Evolutionary conservation across 495 filamentous ascomycete species (phyloP), one percentile per base, ranked within the genome.

Genomic region (Penicillium paxilli): DNA sequence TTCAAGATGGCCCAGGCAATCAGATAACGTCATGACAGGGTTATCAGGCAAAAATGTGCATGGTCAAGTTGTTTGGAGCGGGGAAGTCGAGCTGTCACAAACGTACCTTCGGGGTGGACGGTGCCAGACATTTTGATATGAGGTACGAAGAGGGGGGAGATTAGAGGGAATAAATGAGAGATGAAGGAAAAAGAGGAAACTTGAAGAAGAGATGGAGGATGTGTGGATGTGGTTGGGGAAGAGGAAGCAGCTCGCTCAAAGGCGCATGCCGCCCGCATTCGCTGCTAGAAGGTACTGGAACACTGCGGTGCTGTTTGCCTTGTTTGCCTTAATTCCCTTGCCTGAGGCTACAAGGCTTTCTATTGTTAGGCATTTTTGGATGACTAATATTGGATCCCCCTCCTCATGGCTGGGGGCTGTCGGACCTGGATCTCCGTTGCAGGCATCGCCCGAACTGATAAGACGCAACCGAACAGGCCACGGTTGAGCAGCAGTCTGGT

Each of bases 51-150:
- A 55, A n/a, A 68, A 59, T 62, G 65, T 66, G 63, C 65, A 60
- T 35, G 42, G 26, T 46, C 55, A 33, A 40, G 58, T 52, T 44
- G 51, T 42, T 56, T 56, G 44, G 51, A 69, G 73, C 71, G 73
- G 71, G 71, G 71, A 69, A 74, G 55, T 55, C 47, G 57, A 62
- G 58, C 59, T 60, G 47, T 49, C 60, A 60, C 21, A 59, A 38
- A 69, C 73, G 11, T 67, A 76, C 73, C 73, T 70, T 76, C 73
- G 48, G 73, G 73, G 48, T 67, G 66, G 45, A 65, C 41, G 51
- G 67, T 66, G 28, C 60, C 64, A 46, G 71, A 50, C 66, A 73
- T 74, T 54, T 54, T 69, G 57, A 48, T 42, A 12, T 9, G 12
- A 28, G 20, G 14, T 20, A 5, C 3, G 17, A 45, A 53, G 44